Percentiles rank a stretch among this genome's conserved stretches.
Conservation (phyloP, 1,284 basidiomycete species). For the Athelia sp. region DNA sequence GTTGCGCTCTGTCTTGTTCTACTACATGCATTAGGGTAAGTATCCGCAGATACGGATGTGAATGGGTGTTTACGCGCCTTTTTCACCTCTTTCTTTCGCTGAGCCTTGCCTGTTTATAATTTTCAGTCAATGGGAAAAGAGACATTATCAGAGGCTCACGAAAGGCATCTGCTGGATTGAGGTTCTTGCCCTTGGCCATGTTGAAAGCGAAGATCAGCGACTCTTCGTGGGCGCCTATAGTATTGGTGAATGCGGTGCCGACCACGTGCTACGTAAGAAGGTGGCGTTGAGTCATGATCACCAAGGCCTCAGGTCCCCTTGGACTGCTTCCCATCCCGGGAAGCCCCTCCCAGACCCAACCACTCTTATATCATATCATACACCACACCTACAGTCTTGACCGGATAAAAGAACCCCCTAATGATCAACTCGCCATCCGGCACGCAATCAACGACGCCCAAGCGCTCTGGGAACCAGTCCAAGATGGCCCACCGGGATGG, state of each 20-base stretch:
- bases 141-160: constrained; percentile 39
- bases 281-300: constrained; percentile 20
- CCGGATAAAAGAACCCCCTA: neutral
- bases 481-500: constrained; percentile 58
- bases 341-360: too few species aligned
- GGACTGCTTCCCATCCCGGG: too few species aligned
- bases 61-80: constrained; percentile 51
- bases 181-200: constrained; percentile 80
- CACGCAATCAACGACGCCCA: constrained; percentile 32
- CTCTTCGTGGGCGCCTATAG: too few species aligned
- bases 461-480: constrained; percentile 43
- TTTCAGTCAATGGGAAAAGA: neutral
- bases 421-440: constrained; percentile 33
- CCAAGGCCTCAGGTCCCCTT: constrained; percentile 11
- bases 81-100: constrained; percentile 85
- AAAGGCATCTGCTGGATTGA: constrained; percentile 83
- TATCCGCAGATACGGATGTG: constrained; percentile 8
- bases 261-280: too few species aligned
- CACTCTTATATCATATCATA: too few species aligned
- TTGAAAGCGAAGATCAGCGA: constrained; percentile 28
- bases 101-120: constrained; percentile 69
- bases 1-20: constrained; percentile 82
- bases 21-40: constrained; percentile 38
- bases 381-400: too few species aligned
- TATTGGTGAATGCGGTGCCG: too few species aligned